These are phyloP conservation scores for Cyclotella kingstonii DNA, from an alignment of 108 stramenopile genomes.

Conservation along the genomic window DNA sequence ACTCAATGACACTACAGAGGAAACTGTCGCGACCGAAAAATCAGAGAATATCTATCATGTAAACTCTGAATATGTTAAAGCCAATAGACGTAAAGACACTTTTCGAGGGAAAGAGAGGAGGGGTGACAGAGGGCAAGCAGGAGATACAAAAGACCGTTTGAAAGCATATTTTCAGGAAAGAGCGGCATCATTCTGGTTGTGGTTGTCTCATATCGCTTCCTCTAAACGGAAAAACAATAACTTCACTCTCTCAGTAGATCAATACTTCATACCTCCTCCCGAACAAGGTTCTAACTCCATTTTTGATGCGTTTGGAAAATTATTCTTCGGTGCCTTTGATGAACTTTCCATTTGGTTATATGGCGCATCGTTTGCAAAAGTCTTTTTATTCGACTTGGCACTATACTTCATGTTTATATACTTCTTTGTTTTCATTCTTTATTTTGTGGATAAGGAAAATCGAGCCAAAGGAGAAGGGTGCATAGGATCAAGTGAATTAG, in stretches of 20 bases:
- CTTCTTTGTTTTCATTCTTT: constrained; percentile 14
- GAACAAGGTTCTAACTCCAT: constrained; percentile 5
- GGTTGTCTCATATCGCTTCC: not conserved
- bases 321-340: constrained; percentile 11
- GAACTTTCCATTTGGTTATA: constrained; percentile 24
- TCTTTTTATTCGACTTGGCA: constrained; percentile 8
- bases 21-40: not conserved
- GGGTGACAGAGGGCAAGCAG: constrained; percentile 6
- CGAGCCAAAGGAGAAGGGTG: constrained; percentile 2
- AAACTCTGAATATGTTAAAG: not conserved
- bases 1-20: not conserved
- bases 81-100: not conserved
- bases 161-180: constrained; percentile 6
- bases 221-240: not conserved
- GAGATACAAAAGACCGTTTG: not conserved
- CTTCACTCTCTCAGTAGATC: not conserved
- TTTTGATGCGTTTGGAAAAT: constrained; percentile 7
- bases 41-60: not conserved
- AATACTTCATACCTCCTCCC: constrained; percentile 24
- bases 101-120: constrained; percentile 10
- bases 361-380: constrained; percentile 22
- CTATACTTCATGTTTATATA: constrained; percentile 16
- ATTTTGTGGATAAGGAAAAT: constrained; percentile 5
- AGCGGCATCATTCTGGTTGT: not conserved
- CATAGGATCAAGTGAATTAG: not conserved